A percentile compares a stretch with the other conserved stretches of the same genome.
phyloP scores from a whole-genome alignment of 129 eudicot genomes.

The Heracleum sosnowskyi region DNA sequence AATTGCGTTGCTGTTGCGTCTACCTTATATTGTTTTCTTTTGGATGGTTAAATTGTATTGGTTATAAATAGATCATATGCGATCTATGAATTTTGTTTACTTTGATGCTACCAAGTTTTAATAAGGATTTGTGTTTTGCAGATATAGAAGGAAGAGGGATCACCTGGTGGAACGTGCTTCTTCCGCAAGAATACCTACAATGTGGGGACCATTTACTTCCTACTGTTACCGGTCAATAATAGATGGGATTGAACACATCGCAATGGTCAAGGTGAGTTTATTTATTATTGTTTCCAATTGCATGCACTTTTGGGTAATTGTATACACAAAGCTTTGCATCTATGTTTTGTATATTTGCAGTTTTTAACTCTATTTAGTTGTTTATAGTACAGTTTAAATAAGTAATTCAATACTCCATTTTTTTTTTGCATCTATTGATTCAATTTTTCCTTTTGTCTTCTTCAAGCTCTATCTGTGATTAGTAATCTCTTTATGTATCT shows the following conservation, averaged over 20 bases:
- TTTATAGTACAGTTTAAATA: too few species aligned
- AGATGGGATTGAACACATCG: slow-evolving; percentile 79
- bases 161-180: slow-evolving; percentile 66
- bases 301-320: not conserved
- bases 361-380: not conserved
- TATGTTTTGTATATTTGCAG: not conserved
- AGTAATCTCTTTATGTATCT: too few species aligned
- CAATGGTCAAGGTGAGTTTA: slow-evolving; percentile 72
- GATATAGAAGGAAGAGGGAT: slow-evolving; percentile 74
- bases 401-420: not conserved
- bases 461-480: too few species aligned
- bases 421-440: not conserved
- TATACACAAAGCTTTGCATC: not conserved
- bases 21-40: not conserved
- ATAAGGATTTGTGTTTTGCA: slow-evolving; percentile 24
- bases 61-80: not conserved
- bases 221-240: slow-evolving; percentile 58
- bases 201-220: slow-evolving; percentile 83
- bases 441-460: not conserved
- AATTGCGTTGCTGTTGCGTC: not conserved
- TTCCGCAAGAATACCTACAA: slow-evolving; percentile 75
- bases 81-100: not conserved
- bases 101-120: not conserved
- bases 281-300: not conserved
- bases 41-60: not conserved